Conservation (phyloP, 2,329 filamentous ascomycete species). For the Calonectria honghensis region DNA sequence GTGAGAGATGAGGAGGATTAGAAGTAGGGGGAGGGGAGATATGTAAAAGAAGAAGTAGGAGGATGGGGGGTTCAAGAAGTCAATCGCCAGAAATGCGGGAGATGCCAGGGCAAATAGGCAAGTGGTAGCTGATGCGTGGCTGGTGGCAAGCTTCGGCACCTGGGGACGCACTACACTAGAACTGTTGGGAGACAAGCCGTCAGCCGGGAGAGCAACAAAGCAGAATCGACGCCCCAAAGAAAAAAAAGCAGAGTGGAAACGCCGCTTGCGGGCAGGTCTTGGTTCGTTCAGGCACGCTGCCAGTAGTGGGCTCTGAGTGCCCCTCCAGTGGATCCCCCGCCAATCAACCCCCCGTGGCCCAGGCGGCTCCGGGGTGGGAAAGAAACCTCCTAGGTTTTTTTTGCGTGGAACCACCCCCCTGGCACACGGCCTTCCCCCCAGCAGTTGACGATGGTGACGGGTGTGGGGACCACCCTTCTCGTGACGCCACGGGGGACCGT, state of each 20-base stretch:
- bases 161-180: constrained; percentile 53
- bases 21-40: constrained; percentile 4
- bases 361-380: constrained; percentile 35
- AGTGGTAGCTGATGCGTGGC: constrained; percentile 41
- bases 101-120: constrained; percentile 52
- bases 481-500: constrained; percentile 15
- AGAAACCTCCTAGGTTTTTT: constrained; percentile 7
- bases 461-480: constrained; percentile 17
- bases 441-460: constrained; percentile 7
- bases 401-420: constrained; percentile 29
- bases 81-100: constrained; percentile 48
- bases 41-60: constrained; percentile 41
- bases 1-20: constrained; percentile 35
- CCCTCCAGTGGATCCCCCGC: constrained; percentile 41
- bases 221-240: constrained; percentile 51
- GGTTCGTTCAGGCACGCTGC: constrained; percentile 26
- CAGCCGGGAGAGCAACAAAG: constrained; percentile 44
- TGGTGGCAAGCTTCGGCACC: constrained; percentile 54
- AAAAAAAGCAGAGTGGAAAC: constrained; percentile 45
- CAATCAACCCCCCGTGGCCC: constrained; percentile 36
- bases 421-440: constrained; percentile 20
- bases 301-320: constrained; percentile 20
- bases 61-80: constrained; percentile 32
- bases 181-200: constrained; percentile 56
- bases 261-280: constrained; percentile 33